Conservation (phyloP, 164 flowering plant genomes). For the Sedum album region DNA sequence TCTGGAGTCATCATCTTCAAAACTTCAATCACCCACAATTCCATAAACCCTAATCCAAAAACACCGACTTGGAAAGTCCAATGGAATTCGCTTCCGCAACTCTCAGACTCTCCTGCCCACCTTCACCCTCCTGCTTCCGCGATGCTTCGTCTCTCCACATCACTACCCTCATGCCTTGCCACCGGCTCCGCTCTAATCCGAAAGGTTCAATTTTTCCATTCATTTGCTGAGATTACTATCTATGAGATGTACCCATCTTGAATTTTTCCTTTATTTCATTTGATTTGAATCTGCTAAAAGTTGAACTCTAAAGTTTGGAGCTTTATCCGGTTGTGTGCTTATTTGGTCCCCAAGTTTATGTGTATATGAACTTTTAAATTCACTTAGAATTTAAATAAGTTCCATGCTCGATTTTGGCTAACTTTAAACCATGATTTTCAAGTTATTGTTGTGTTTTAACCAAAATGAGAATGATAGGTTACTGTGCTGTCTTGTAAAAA, state of each 20-base stretch:
- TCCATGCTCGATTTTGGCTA: no score
- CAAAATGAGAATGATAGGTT: not conserved
- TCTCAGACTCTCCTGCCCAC: conserved; percentile 11
- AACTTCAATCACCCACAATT: not conserved
- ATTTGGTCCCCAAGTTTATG: not conserved
- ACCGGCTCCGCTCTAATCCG: not conserved
- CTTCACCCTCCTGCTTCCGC: not conserved
- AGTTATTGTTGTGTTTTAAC: not conserved
- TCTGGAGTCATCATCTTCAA: not conserved
- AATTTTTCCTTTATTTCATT: no score
- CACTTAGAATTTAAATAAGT: no score
- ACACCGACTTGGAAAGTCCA: not conserved
- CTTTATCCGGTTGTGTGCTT: not conserved
- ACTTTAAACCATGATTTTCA: no score
- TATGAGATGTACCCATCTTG: not conserved
- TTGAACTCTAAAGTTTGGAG: not conserved
- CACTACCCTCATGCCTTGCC: not conserved
- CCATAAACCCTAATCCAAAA: conserved; percentile 4
- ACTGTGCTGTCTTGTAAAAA: not conserved
- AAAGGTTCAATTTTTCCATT: not conserved
- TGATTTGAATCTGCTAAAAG: no score
- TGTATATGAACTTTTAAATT: no score
- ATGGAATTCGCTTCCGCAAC: conserved; percentile 24
- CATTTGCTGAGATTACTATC: not conserved
- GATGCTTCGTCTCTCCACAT: not conserved